Conservation (phyloP, 306 rosid genomes). For the Vigna trinervia region DNA sequence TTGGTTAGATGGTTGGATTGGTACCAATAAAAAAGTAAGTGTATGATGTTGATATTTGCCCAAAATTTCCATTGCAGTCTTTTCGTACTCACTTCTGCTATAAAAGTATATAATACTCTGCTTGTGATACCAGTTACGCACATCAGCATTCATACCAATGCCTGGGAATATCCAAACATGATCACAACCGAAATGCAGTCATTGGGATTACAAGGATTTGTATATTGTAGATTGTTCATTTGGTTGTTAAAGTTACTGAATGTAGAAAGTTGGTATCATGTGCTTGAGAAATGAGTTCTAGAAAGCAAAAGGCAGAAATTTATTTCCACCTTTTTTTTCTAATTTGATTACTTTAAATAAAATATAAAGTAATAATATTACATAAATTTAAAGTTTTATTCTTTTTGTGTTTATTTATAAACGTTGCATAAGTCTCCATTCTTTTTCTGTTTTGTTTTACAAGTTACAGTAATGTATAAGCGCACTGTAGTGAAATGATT, state of each 20-base stretch:
- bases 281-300: not conserved
- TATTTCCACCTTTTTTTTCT: not conserved
- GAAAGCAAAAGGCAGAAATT: not conserved
- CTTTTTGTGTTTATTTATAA: not conserved
- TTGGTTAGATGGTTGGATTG: not conserved
- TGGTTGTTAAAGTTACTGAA: not conserved
- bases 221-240: slow-evolving; percentile 1
- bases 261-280: not conserved
- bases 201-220: not conserved
- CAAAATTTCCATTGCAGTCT: not conserved
- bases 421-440: not conserved
- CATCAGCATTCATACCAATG: not conserved
- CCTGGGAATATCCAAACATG: not conserved
- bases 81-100: not conserved
- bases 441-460: not conserved
- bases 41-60: too few relatives aligned
- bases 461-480: not conserved
- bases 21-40: too few relatives aligned
- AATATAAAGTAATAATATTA: not conserved
- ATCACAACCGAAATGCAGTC: not conserved
- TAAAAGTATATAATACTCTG: not conserved
- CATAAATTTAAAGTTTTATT: not conserved
- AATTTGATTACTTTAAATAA: not conserved
- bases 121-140: not conserved
- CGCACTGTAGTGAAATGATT: not conserved